Conservation (phyloP, 352 stramenopile species). For the Globisporangium takayamanum region DNA sequence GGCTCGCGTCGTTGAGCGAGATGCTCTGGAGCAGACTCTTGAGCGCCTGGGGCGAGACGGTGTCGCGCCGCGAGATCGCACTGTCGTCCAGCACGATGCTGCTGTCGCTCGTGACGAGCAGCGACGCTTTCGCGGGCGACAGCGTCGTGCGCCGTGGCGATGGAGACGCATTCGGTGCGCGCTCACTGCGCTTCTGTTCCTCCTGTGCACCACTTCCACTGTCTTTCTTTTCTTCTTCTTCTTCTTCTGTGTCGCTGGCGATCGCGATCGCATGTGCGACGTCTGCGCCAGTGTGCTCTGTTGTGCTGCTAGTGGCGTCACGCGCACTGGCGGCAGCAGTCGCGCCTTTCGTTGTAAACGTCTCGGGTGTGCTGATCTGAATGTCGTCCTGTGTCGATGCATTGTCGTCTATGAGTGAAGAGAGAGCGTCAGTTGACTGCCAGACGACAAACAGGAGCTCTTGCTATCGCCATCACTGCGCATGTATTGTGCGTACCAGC, state of each 20-base stretch:
- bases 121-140: slow-evolving; percentile 35
- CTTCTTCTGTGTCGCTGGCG: slow-evolving; percentile 4
- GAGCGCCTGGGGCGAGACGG: slow-evolving; percentile 23
- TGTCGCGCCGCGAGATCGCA: slow-evolving; percentile 24
- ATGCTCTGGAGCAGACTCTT: slow-evolving; percentile 28
- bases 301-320: background rate
- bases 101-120: slow-evolving; percentile 22
- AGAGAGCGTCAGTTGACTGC: too few relatives aligned
- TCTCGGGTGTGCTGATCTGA: slow-evolving; percentile 26
- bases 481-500: background rate
- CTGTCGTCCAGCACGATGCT: slow-evolving; percentile 11
- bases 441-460: background rate
- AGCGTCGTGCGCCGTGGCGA: slow-evolving; percentile 25
- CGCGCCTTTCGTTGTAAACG: slow-evolving; percentile 11
- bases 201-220: background rate
- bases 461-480: background rate
- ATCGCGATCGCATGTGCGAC: background rate
- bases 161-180: background rate
- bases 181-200: background rate
- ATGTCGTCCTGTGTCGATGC: slow-evolving; percentile 15
- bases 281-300: slow-evolving; percentile 1
- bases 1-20: slow-evolving; percentile 10
- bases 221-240: slow-evolving; percentile 1
- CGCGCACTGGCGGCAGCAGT: background rate
- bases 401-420: slow-evolving; percentile 2